Percentiles rank a stretch among this genome's conserved stretches.
Conservation (phyloP, 768 basidiomycete species). For the Baorangia bicolor region DNA sequence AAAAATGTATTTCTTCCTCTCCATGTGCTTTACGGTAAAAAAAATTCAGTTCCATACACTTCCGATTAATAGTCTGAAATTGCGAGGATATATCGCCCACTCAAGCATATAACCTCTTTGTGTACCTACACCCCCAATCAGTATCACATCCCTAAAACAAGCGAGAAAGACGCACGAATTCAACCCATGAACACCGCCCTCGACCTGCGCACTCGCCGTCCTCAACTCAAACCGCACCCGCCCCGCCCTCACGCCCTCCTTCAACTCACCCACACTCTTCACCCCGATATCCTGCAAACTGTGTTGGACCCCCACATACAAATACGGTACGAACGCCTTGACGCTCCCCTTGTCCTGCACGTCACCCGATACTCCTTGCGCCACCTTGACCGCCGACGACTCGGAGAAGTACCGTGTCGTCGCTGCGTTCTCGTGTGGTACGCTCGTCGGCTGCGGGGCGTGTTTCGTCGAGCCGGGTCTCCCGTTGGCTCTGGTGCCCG, state of each 20-base stretch:
- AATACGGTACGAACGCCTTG: slow-evolving; percentile 86
- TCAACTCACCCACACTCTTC: slow-evolving; percentile 61
- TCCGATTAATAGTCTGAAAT: neutral
- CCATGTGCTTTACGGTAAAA: neutral
- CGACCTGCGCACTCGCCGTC: slow-evolving; percentile 92
- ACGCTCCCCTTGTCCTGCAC: slow-evolving; percentile 97
- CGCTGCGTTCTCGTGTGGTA: slow-evolving; percentile 83
- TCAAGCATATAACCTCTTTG: slow-evolving; percentile 54
- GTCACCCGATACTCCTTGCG: slow-evolving; percentile 94
- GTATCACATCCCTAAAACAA: neutral
- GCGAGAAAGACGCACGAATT: slow-evolving; percentile 72
- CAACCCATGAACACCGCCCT: slow-evolving; percentile 93
- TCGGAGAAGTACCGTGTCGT: slow-evolving; percentile 69
- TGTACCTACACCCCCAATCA: slow-evolving; percentile 41
- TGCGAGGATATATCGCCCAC: neutral
- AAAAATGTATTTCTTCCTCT: neutral
- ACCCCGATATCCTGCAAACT: slow-evolving; percentile 94
- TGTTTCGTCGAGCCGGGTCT: slow-evolving; percentile 42
- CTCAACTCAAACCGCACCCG: slow-evolving; percentile 86
- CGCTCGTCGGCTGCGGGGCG: slow-evolving; percentile 45
- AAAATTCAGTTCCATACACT: neutral
- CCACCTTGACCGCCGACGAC: slow-evolving; percentile 87
- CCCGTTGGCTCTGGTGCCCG: slow-evolving; percentile 29
- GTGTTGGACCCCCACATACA: slow-evolving; percentile 83
- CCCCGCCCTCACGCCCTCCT: slow-evolving; percentile 62